Conservation (phyloP, 2,329 filamentous ascomycete genomes). For the Pseudopyrenochaeta lycopersici region DNA sequence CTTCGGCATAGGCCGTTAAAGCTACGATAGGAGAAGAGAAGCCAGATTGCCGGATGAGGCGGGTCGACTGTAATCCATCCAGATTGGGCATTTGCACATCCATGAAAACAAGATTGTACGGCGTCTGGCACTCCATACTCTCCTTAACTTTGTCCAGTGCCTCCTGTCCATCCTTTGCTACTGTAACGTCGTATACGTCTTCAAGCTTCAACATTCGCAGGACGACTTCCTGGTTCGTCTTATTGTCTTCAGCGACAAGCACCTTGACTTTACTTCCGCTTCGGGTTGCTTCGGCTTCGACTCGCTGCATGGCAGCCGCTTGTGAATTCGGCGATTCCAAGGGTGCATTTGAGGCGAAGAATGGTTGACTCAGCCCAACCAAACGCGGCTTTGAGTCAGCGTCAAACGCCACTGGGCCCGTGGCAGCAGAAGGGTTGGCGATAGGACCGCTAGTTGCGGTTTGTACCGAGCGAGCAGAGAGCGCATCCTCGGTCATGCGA, state of each 20-base stretch:
- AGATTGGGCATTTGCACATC: slow-evolving; percentile 95
- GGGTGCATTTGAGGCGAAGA: slow-evolving; percentile 67
- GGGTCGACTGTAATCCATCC: slow-evolving; percentile 86
- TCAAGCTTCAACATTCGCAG: slow-evolving; percentile 77
- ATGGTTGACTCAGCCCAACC: slow-evolving; percentile 83
- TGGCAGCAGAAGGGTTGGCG: slow-evolving; percentile 18
- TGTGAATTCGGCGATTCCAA: slow-evolving; percentile 67
- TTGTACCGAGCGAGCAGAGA: slow-evolving; percentile 42
- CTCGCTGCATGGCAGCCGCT: slow-evolving; percentile 70
- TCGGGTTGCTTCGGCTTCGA: slow-evolving; percentile 67
- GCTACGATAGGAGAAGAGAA: slow-evolving; percentile 91
- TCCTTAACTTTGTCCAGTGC: slow-evolving; percentile 86
- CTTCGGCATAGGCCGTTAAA: slow-evolving; percentile 87
- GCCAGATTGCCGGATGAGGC: slow-evolving; percentile 84
- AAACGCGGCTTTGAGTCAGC: slow-evolving; percentile 78
- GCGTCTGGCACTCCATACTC: slow-evolving; percentile 75
- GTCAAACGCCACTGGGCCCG: slow-evolving; percentile 56
- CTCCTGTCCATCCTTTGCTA: slow-evolving; percentile 79
- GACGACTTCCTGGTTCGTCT: slow-evolving; percentile 58
- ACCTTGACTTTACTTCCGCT: slow-evolving; percentile 74
- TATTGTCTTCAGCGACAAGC: slow-evolving; percentile 84
- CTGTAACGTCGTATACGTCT: slow-evolving; percentile 84
- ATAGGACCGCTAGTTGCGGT: slow-evolving; percentile 36
- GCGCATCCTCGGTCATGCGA: slow-evolving; percentile 40
- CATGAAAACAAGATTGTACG: slow-evolving; percentile 94